Evolutionary conservation across 768 basidiomycete genomes (phyloP), one percentile per base, ranked within the genome.

Genomic region (Holtermannia corniformis): DNA sequence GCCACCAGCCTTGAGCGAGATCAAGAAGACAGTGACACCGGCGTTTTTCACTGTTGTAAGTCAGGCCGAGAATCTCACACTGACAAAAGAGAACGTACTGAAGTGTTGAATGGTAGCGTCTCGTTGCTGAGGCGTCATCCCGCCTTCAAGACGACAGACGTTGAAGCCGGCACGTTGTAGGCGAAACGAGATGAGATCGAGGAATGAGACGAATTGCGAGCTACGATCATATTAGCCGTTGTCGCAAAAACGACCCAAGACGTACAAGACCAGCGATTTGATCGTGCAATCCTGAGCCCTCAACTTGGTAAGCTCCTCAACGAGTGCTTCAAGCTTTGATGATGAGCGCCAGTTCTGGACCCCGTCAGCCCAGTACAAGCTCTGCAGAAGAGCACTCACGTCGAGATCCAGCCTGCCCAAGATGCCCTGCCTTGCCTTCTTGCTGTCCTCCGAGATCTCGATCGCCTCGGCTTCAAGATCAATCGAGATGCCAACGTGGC

Each of bases 21-120:
- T 89, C 22, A 99, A 80, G 76, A 99, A 97, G n/a, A 99, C 87
- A 1, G 91, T 96, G 32, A 93, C 89, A 54, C 91, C 81, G 3
- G 90, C 83, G 61, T 85, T 93, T 64, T 85, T 86, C 84, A 90
- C 87, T 90, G 51, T 1, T n/a, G n/a, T n/a, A n/a, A n/a, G n/a
- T n/a, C n/a, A n/a, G 44, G 7, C 19, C n/a, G 16, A 16, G 3
- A 37, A 21, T 54, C 49, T 58, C 49, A 44, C 54, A 13, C 22
- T 23, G 16, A n/a, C 26, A 32, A 21, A 47, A 3, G 19, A 40
- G 20, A 2, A 75, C 84, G 41, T 63, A 90, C 87, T 93, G 73
- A 95, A 95, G 71, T 95, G 80, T 70, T 92, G 82, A 65, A 92
- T 92, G 16, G 90, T 93, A 1, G 88, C 86, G 72, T 95, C 90